Base-by-base conservation (phyloP, 306 rosid genomes). In the Potentilla sterilis region DNA sequence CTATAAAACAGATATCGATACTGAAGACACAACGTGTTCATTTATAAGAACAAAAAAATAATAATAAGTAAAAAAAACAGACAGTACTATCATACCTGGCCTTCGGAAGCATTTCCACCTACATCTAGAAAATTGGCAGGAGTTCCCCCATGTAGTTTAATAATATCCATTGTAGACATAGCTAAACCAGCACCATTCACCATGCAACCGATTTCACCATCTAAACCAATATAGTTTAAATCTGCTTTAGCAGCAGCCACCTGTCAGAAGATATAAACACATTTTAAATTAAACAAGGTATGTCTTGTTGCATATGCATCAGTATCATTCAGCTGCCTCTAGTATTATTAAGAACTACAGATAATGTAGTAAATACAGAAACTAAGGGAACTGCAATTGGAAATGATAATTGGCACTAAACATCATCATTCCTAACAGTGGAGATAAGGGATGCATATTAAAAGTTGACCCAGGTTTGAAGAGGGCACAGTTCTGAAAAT, bases 141-240 rank as follows among this genome's bases (percentile, higher is more conserved):
- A 77, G 99, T 95, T 80, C 99, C 99, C 34, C 99, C 99, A 66
- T 83, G 97, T 83, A 95, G 81, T 82, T 95, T 95, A 70, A 95
- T 95, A 62, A 95, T 95, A 79, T 95, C 99, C 99, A 95, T 95
- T 13, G 99, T 95, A 76, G 99, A 95, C 99, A 95, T 95, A 73
- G 99, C 97, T 75, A 95, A 83, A 77, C 99, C 99, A 46, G 97
- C 99, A 52, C 99, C 99, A 84, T 95, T 95, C 83, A 95, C 99
- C 99, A 95, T 95, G 89, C 99, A 95, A 67, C 99, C 99, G 82
- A 95, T 95, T 84, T 95, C 99, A 78, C 99, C 99, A 85, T 95
- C 99, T 69, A 95, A 85, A 34, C 99, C 99, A 78, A 95, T 95
- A 66, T 95, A 95, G 80, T 95, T 95, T 76, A 95, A 85, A 83